Evolutionary conservation across 1,284 basidiomycete genomes (phyloP).

Genomic region (Bjerkandera adusta): DNA sequence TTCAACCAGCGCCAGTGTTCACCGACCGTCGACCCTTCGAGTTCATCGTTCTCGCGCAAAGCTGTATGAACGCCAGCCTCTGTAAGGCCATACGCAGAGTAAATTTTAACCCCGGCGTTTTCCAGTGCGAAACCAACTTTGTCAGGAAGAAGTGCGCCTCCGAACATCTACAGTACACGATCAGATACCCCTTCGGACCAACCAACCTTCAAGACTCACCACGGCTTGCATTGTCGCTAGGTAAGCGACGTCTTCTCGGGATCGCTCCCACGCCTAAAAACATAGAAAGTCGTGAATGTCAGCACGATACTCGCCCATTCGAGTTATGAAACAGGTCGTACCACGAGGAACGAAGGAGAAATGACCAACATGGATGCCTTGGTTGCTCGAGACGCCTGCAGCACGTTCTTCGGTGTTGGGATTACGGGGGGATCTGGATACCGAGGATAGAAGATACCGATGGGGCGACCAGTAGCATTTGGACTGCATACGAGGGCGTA

Average conservation of each 20-base stretch:
- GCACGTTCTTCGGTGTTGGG: conserved; percentile 13
- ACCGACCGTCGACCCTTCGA: too few species aligned
- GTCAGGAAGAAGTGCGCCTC: conserved; percentile 17
- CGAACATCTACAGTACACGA: conserved; percentile 7
- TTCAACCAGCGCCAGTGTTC: too few species aligned
- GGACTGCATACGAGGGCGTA: conserved; percentile 8
- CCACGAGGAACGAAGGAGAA: conserved; percentile 20
- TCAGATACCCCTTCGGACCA: too few species aligned
- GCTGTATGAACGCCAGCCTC: not conserved
- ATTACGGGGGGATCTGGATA: conserved; percentile 6
- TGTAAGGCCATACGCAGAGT: conserved; percentile 1
- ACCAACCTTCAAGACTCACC: too few species aligned
- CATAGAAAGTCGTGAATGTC: not conserved
- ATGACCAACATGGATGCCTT: conserved; percentile 7
- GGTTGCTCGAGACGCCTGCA: conserved; percentile 3
- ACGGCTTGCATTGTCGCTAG: conserved; percentile 13
- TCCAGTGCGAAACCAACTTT: conserved; percentile 9
- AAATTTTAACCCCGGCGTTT: conserved; percentile 2
- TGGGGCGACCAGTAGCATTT: conserved; percentile 6
- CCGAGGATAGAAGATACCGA: conserved; percentile 3
- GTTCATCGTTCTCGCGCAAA: too few species aligned
- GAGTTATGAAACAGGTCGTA: not conserved
- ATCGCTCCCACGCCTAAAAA: conserved; percentile 20
- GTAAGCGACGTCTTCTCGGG: conserved; percentile 13
- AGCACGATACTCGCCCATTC: not conserved